Evolutionary conservation across 257 asterid species (phyloP).

Genomic region (Fraxinus quadrangulata): DNA sequence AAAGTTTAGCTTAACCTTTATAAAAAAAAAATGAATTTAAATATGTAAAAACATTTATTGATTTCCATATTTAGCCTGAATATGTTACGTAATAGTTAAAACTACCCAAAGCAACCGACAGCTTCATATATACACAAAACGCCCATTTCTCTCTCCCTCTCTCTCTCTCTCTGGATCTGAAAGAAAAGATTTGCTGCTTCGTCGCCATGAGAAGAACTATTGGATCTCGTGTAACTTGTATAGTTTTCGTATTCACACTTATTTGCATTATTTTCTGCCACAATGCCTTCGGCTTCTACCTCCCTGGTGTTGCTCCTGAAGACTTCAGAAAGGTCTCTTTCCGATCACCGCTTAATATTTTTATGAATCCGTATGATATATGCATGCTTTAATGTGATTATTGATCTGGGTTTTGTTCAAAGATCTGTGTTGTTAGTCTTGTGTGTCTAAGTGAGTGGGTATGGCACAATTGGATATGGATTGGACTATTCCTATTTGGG

Average conservation of each 20-base stretch:
- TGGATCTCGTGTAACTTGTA: constrained; percentile 35
- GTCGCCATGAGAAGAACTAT: constrained; percentile 33
- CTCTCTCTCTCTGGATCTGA: constrained; percentile 47
- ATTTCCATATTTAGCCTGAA: constrained; percentile 31
- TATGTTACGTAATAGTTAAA: neutral
- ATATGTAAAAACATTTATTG: neutral
- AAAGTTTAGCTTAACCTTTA: too few species aligned
- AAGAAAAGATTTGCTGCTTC: constrained; percentile 23
- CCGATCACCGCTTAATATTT: constrained; percentile 13
- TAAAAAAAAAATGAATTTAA: neutral
- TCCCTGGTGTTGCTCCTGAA: constrained; percentile 88
- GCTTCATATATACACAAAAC: constrained; percentile 32
- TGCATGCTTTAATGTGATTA: constrained; percentile 18
- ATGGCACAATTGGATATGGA: neutral
- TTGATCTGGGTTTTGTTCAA: constrained; percentile 24
- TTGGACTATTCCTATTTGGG: neutral
- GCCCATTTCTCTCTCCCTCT: constrained; percentile 17
- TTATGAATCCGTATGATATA: neutral
- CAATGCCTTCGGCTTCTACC: constrained; percentile 61
- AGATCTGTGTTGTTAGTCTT: constrained; percentile 8
- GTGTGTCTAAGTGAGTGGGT: neutral
- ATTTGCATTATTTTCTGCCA: constrained; percentile 48
- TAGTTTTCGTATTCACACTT: constrained; percentile 32
- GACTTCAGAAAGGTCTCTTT: constrained; percentile 65
- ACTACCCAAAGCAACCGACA: constrained; percentile 44